Conservation (phyloP, 1,284 basidiomycete genomes). For the Takashimella koratensis region DNA sequence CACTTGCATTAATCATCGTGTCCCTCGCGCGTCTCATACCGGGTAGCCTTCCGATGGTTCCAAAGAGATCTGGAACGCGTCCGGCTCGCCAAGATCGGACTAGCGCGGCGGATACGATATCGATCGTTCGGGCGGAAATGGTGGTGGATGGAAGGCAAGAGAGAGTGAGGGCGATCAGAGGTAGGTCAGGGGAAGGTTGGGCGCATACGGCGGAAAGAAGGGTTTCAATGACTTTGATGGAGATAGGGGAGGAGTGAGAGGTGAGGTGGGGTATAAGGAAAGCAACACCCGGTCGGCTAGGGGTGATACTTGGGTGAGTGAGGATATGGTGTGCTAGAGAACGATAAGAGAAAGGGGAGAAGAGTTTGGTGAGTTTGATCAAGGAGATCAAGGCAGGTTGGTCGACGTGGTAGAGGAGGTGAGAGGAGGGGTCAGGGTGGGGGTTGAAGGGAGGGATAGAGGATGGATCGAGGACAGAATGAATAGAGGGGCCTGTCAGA, state of each 20-base stretch:
- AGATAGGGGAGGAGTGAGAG: neutral
- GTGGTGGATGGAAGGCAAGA: neutral
- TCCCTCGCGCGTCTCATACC: neutral
- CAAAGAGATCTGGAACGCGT: neutral
- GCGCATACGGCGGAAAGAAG: neutral
- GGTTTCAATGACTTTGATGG: neutral
- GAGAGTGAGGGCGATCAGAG: conserved; percentile 1
- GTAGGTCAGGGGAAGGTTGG: conserved; percentile 6
- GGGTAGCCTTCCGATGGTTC: neutral
- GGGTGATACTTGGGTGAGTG: neutral
- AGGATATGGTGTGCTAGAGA: neutral
- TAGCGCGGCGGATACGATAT: conserved; percentile 5
- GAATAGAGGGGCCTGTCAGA: neutral
- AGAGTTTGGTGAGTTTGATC: neutral
- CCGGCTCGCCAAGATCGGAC: conserved; percentile 1
- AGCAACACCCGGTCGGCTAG: neutral
- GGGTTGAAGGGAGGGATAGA: neutral
- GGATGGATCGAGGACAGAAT: neutral
- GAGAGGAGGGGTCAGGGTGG: neutral
- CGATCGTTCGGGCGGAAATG: conserved; percentile 4
- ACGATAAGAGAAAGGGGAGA: neutral
- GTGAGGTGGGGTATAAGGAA: neutral
- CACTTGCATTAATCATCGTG: neutral
- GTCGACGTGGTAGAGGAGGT: neutral
- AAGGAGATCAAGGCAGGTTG: neutral